Evolutionary conservation across 148 eudicot species (phyloP), one percentile per base, ranked within the genome.

Genomic region (Rhododendron griersonianum): DNA sequence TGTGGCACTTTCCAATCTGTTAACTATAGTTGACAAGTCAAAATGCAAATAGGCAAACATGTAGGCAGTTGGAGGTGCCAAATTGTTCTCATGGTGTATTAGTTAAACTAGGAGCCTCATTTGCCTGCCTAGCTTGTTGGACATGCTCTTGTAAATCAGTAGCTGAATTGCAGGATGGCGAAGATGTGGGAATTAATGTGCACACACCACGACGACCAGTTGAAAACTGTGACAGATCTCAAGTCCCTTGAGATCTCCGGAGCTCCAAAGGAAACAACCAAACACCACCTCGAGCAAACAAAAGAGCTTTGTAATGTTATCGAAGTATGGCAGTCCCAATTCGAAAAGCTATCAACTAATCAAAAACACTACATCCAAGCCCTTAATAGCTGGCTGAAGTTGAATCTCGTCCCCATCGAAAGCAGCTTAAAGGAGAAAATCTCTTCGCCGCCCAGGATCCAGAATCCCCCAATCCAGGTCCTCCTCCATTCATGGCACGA

Each of bases 321-420:
- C 18, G 90, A 92, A 50, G 92, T 83, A 51, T 96, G 99, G 99
- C 94, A 86, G 53, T 86, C 84, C 2, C 91, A 91, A 47, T 95
- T 96, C 2, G 93, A 94, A 41, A 91, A 88, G 81, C 93, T 96
- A 4, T 95, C 94, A 81, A 82, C 90, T 50, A 88, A 92, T 80
- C 98, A 96, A 87, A 94, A 92, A 79, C 90, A 92, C 1, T 96
- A 94, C 86, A 86, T 96, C 19, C 88, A 90, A 47, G 81, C 93
- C 57, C 96, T 96, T 25, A 91, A 92, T 85, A 90, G 87, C 87
- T 96, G 99, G 99, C 69, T 96, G 84, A 96, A 95, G 87, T 82
- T 94, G 23, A 96, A 96, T 85, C 97, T 96, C 80, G 89, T 96
- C 63, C 99, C 99, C 0, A 92, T 95, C 1, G 99, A 96, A 82